Evolutionary conservation across 192 early-diverging fungal species (phyloP), one percentile per base, ranked within the genome.

Genomic region (Physocladia obscura): DNA sequence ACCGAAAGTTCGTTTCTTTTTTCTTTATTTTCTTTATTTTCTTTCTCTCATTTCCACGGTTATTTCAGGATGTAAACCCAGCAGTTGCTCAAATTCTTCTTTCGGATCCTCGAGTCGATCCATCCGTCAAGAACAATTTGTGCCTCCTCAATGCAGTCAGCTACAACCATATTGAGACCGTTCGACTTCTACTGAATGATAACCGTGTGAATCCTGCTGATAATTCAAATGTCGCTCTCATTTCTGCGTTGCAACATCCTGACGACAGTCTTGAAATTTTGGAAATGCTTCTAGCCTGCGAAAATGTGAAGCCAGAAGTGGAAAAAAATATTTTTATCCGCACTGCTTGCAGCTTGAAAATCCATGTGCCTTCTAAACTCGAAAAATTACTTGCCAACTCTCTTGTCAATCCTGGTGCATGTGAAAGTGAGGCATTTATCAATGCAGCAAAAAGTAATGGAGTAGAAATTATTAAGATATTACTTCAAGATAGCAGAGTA

Each of bases 181-280:
- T 44, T 4, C 19, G 44, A 44, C 54, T 56, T n/a, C 56, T 74
- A 38, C 31, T 74, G 37, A 26, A 11, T 17, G 62, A 74, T 2
- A 48, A 22, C 8, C 44, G 50, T 6, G 61, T 64, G 21, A 58
- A 62, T 40, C 57, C 61, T 13, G 40, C 8, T 44, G n/a, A 44
- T 44, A n/a, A n/a, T n/a, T n/a, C n/a, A n/a, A n/a, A n/a, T n/a
- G n/a, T n/a, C n/a, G n/a, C n/a, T n/a, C n/a, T n/a, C n/a, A n/a
- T n/a, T n/a, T n/a, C n/a, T 44, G 40, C 40, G 40, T n/a, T 44
- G 40, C 40, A 44, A 44, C n/a, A 13, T 8, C 11, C 40, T 44
- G 8, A n/a, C 40, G 40, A 44, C 8, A 44, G n/a, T 44, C 8
- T n/a, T n/a, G 40, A 44, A 8, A n/a, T 44, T 44, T 8, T 44